Conservation (phyloP, 768 basidiomycete species). For the Amanita inopinata region DNA sequence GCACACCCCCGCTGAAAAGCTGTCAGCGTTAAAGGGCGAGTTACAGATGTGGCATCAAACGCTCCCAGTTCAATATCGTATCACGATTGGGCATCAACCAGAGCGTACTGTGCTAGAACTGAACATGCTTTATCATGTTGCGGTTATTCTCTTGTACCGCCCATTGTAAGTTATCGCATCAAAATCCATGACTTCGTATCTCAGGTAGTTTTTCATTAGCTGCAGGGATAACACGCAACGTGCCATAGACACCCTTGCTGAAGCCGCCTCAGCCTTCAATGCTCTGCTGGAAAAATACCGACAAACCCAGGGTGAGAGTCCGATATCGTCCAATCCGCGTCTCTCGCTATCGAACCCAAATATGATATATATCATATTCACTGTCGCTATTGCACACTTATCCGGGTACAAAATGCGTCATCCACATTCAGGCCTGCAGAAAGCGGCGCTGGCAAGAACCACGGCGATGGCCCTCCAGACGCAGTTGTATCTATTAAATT, state of each 20-base stretch:
- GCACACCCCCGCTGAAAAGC: slow-evolving; percentile 11
- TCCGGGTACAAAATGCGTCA: slow-evolving; percentile 13
- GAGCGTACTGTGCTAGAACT: slow-evolving; percentile 19
- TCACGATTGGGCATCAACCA: slow-evolving; percentile 18
- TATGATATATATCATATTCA: slow-evolving; percentile 17
- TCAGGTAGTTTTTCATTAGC: slow-evolving; percentile 10
- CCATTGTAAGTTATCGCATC: slow-evolving; percentile 14
- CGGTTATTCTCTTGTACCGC: slow-evolving; percentile 18
- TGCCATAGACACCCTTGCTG: slow-evolving; percentile 14
- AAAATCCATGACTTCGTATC: neutral
- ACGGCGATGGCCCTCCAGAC: slow-evolving; percentile 17
- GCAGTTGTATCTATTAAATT: slow-evolving; percentile 19
- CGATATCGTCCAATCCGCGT: slow-evolving; percentile 5
- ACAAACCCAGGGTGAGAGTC: slow-evolving; percentile 3
- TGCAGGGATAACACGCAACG: slow-evolving; percentile 12
- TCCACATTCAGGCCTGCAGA: slow-evolving; percentile 6
- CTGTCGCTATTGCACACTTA: slow-evolving; percentile 14
- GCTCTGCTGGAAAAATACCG: slow-evolving; percentile 20
- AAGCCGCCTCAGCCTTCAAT: slow-evolving; percentile 20
- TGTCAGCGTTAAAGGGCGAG: slow-evolving; percentile 14
- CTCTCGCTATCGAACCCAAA: slow-evolving; percentile 15
- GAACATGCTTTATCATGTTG: slow-evolving; percentile 22
- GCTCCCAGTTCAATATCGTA: slow-evolving; percentile 17
- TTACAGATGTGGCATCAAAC: slow-evolving; percentile 19
- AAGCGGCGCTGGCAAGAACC: slow-evolving; percentile 5